phyloP scores from a whole-genome alignment of 2,329 filamentous ascomycete genomes.

The Blumeriella jaapii region DNA sequence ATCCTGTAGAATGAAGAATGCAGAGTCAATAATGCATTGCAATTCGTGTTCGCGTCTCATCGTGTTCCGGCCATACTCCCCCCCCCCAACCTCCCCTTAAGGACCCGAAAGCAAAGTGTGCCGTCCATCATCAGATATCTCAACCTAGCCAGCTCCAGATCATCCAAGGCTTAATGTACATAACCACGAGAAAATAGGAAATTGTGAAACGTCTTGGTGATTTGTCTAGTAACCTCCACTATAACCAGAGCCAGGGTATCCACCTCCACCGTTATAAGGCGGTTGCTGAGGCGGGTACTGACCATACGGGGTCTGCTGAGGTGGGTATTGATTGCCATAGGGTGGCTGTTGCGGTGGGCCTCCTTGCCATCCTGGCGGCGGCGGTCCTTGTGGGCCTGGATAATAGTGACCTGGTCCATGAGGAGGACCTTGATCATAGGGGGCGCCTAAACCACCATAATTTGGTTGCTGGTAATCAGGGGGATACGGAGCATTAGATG shows the following conservation, averaged over 20 bases:
- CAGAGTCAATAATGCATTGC: too few relatives aligned
- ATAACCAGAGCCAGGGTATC: conserved; percentile 4
- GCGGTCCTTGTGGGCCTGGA: conserved; percentile 13
- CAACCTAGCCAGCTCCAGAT: too few relatives aligned
- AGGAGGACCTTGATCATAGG: conserved; percentile 5
- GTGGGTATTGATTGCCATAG: conserved; percentile 9
- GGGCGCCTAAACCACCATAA: conserved; percentile 10
- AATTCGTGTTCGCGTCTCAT: too few relatives aligned
- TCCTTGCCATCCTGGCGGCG: background rate
- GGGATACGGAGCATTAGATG: conserved; percentile 2
- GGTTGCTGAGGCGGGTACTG: conserved; percentile 5
- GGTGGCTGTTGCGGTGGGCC: conserved; percentile 7
- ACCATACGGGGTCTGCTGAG: conserved; percentile 15
- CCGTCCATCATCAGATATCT: too few relatives aligned
- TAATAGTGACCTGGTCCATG: conserved; percentile 4
- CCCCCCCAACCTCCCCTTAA: too few relatives aligned
- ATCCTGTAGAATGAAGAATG: too few relatives aligned
- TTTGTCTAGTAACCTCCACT: conserved; percentile 2
- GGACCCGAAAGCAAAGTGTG: too few relatives aligned
- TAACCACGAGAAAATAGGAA: background rate
- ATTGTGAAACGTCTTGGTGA: background rate
- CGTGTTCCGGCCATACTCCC: too few relatives aligned
- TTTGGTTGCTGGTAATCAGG: conserved; percentile 9
- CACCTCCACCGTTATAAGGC: conserved; percentile 1
- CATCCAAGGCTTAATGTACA: background rate